Evolutionary conservation across 352 stramenopile genomes (phyloP).

Genomic region (Globisporangium radiosum): DNA sequence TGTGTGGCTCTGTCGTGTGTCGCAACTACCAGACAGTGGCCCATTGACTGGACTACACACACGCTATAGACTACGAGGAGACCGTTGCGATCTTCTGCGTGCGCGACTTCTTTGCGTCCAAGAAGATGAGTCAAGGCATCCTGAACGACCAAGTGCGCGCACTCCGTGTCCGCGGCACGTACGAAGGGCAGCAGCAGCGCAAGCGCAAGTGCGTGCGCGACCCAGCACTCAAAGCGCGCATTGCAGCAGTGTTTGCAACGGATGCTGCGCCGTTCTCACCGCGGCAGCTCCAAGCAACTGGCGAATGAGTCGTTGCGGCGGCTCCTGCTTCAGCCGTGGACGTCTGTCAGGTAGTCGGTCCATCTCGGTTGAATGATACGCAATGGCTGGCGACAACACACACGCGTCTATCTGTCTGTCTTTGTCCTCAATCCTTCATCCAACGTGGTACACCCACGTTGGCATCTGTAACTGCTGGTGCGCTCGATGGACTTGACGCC

Average conservation of each 20-base stretch:
- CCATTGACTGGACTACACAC: background rate
- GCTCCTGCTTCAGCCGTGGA: no score
- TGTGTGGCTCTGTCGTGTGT: no score
- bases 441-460: constrained; percentile 26
- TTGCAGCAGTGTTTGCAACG: constrained; percentile 30
- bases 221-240: constrained; percentile 27
- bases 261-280: constrained; percentile 16
- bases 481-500: background rate
- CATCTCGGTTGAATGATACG: no score
- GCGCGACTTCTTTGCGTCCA: constrained; percentile 62
- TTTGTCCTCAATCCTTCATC: constrained; percentile 28
- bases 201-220: constrained; percentile 24
- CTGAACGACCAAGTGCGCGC: constrained; percentile 71
- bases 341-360: no score
- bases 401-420: background rate
- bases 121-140: constrained; percentile 63
- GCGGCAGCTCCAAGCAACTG: constrained; percentile 14
- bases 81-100: constrained; percentile 76
- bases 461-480: constrained; percentile 5
- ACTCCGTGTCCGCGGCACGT: constrained; percentile 41
- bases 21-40: no score
- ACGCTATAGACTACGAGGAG: constrained; percentile 55
- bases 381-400: background rate
- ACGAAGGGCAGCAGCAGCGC: constrained; percentile 16
- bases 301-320: background rate